Base-by-base conservation (phyloP, 2,329 filamentous ascomycete genomes). In the Dendrostoma leiphaemia region DNA sequence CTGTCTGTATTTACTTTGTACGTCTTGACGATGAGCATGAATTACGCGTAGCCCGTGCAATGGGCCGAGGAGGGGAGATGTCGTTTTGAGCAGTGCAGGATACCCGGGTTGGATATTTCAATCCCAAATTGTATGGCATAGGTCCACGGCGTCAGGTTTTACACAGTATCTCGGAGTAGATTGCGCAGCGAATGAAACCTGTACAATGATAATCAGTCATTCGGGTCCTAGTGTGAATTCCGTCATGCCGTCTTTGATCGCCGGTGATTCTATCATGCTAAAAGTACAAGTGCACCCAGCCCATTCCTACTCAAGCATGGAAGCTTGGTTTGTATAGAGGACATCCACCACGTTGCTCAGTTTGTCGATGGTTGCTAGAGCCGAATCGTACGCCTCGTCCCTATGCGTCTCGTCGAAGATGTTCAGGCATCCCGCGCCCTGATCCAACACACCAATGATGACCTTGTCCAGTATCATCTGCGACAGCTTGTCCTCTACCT, bases 381-480 rank as follows among this genome's bases (percentile, higher is more conserved):
- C 95, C 12, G 92, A 89, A 71, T 97, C 94, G 69, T 99, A 99
- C 31, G 89, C 88, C 75, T 93, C 87, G 70, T 99, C 94, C 61
- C 92, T 84, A 70, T 95, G 88, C 13, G 90, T 90, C 82, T 99
- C 94, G 67, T 99, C 94, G 67, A 88, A 99, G 64, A 99, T 91
- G 72, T 97, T 96, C 69, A 99, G 81, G 72, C 95, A 97, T 35
- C 93, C 93, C n/a, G 91, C 90, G 47, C 94, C 94, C 74, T 99
- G 94, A 71, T 99, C 94, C 63, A 99, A 77, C 53, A 99, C 94
- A 56, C 95, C 94, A 63, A 97, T 91, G 68, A 99, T 97, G 66
- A 97, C 91, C 80, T 97, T 97, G 78, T 99, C 94, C 56, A 99
- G 82, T 67, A 99, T 99, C 95, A 99, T 99, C 81, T 99, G 95